Base-by-base conservation (phyloP, 495 filamentous ascomycete genomes). In the Aspergillus nanangensis region DNA sequence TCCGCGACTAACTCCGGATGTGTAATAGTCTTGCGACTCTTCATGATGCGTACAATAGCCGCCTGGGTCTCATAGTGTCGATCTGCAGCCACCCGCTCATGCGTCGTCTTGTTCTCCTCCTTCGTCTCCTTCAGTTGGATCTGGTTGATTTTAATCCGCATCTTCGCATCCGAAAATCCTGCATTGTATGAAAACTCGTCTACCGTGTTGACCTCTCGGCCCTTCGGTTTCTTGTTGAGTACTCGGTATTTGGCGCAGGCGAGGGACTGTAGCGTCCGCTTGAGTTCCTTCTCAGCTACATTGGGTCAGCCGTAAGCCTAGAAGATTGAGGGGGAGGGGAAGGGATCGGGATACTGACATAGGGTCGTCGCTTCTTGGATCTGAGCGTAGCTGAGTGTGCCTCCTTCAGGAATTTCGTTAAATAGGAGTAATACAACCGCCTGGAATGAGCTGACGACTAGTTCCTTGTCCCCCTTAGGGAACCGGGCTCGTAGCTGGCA, bases 41-140 rank as follows among this genome's bases (percentile, higher is more conserved):
- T 99, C 90, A 99, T 90, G 54, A 99, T 95, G 11, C 93, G 74
- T 49, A 96, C 93, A 51, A 99, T 92, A 1, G 94, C 94, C 11
- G 93, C 94, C 63, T 99, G 94, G 0, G 89, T 95, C 72, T 99
- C 93, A 52, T 89, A 95, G 57, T 95, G 87, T 19, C 93, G 74
- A 56, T 99, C 94, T 22, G 84, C 84, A 2, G 84, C 84, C 0
- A 97, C 90, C 3, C 87, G 75, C 66, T 95, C 85, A 61, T 96
- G 89, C 2, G 90, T 97, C 54, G 85, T 87, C 63, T 90, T 84
- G 62, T 96, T 95, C 71, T 99, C 93, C 56, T 86, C 74, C 48
- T 79, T 80, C 7, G 94, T 97, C 69, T 97, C 94, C 62, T 91
- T 92, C 38, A 96, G 77, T 66, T 99, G 94, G 47, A 99, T 89